phyloP scores from a whole-genome alignment of 2,329 filamentous ascomycete species.

The Botrytis deweyae region DNA sequence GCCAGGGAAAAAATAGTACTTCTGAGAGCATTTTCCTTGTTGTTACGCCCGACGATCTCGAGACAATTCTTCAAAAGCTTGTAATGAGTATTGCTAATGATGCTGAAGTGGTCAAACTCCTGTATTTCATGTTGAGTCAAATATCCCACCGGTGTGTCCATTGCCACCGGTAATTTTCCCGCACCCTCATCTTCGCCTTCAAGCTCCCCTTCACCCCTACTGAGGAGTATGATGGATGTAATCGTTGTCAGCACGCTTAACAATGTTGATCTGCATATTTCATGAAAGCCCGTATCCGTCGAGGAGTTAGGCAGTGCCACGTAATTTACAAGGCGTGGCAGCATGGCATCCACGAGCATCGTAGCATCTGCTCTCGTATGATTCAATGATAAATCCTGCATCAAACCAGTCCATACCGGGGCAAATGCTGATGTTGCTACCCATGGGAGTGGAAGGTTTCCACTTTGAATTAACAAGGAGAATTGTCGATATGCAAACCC shows the following conservation, averaged over 20 bases:
- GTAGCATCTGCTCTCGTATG: constrained; percentile 40
- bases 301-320: not conserved
- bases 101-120: not conserved
- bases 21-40: constrained; percentile 2
- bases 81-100: not conserved
- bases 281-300: constrained; percentile 9
- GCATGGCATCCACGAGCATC: constrained; percentile 41
- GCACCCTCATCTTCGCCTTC: not conserved
- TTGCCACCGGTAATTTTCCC: not conserved
- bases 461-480: constrained; percentile 40
- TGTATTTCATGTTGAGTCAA: not conserved
- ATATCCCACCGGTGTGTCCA: not conserved
- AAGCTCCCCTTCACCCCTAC: constrained; percentile 4
- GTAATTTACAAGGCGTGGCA: constrained; percentile 37
- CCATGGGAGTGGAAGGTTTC: constrained; percentile 46
- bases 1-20: constrained; percentile 29
- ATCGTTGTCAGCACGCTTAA: constrained; percentile 46
- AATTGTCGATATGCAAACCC: constrained; percentile 44
- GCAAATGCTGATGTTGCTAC: constrained; percentile 45
- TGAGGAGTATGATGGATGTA: constrained; percentile 41
- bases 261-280: constrained; percentile 42
- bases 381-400: constrained; percentile 41
- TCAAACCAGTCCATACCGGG: constrained; percentile 44
- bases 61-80: constrained; percentile 15
- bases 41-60: not conserved